phyloP scores from a whole-genome alignment of 2,329 filamentous ascomycete genomes.

The Grosmannia serpens region DNA sequence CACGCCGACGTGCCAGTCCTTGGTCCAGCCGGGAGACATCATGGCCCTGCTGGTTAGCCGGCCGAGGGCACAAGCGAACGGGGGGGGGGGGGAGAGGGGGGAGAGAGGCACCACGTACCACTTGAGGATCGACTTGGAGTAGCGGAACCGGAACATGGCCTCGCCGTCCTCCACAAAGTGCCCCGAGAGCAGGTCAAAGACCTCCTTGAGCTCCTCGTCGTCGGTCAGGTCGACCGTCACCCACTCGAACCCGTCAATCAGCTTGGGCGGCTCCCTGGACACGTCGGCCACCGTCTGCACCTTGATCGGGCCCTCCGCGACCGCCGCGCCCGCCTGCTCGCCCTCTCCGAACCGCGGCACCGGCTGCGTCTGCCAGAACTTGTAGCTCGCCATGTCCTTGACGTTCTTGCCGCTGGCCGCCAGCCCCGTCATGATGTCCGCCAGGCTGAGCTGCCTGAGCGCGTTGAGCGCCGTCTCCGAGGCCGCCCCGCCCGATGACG shows the following conservation, averaged over 20 bases:
- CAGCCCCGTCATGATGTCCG: conserved; percentile 63
- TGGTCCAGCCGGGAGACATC: conserved; percentile 87
- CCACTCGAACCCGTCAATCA: conserved; percentile 88
- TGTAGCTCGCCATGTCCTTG: conserved; percentile 95
- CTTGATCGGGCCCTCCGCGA: conserved; percentile 75
- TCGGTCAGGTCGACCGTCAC: conserved; percentile 76
- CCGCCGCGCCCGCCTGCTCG: conserved; percentile 21
- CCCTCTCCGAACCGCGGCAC: conserved; percentile 68
- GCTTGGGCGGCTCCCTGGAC: conserved; percentile 59
- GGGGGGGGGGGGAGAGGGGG: background rate
- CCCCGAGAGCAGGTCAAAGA: conserved; percentile 80
- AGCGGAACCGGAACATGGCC: conserved; percentile 96
- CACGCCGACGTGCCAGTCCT: conserved; percentile 91
- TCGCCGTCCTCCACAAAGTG: conserved; percentile 98
- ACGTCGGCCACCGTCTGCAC: conserved; percentile 68
- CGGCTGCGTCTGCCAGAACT: conserved; percentile 97
- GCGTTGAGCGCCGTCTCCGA: conserved; percentile 33
- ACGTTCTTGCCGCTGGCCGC: conserved; percentile 75
- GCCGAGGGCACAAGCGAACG: too few species aligned
- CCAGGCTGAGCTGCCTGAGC: conserved; percentile 52
- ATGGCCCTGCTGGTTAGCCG: conserved; percentile 53
- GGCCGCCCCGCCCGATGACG: conserved; percentile 5
- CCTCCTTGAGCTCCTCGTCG: conserved; percentile 70
- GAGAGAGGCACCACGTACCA: conserved; percentile 46
- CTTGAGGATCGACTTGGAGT: conserved; percentile 76